Percentiles rank a stretch among this genome's conserved stretches.
phyloP scores from a whole-genome alignment of 352 stramenopile species.

The Thraustochytrium sp. region DNA sequence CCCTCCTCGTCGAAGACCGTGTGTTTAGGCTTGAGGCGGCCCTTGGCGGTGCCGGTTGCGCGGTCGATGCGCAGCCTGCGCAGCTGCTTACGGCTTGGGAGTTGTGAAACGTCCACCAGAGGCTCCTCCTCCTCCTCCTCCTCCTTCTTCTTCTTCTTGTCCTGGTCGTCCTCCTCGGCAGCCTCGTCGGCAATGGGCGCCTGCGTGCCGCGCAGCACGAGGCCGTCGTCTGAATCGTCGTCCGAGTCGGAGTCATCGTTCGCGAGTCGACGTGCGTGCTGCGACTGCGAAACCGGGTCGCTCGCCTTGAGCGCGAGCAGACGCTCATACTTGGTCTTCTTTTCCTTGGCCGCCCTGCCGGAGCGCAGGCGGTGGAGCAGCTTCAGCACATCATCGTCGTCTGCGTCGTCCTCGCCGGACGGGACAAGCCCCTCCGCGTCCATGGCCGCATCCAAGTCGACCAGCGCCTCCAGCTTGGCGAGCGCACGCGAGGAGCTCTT shows the following conservation, averaged over 20 bases:
- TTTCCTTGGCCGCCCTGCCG: background rate
- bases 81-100: background rate
- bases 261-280: background rate
- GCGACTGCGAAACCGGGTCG: background rate
- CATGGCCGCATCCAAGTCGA: slow-evolving; percentile 57
- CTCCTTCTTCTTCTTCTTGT: background rate
- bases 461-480: slow-evolving; percentile 94
- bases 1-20: slow-evolving; percentile 35
- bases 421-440: slow-evolving; percentile 43
- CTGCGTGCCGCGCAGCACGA: background rate
- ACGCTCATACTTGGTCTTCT: slow-evolving; percentile 36
- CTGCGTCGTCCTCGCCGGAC: slow-evolving; percentile 38
- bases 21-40: background rate
- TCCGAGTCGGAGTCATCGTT: slow-evolving; percentile 16
- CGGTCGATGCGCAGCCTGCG: background rate
- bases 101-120: background rate
- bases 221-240: background rate
- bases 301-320: slow-evolving; percentile 16
- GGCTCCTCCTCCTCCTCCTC: background rate
- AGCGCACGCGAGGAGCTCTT: slow-evolving; percentile 97
- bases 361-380: background rate
- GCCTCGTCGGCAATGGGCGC: background rate
- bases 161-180: background rate
- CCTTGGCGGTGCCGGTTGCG: background rate
- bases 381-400: background rate